Evolutionary conservation across 1,139 yeast species (phyloP).

Genomic region (Sugiyamaella neomexicana): DNA sequence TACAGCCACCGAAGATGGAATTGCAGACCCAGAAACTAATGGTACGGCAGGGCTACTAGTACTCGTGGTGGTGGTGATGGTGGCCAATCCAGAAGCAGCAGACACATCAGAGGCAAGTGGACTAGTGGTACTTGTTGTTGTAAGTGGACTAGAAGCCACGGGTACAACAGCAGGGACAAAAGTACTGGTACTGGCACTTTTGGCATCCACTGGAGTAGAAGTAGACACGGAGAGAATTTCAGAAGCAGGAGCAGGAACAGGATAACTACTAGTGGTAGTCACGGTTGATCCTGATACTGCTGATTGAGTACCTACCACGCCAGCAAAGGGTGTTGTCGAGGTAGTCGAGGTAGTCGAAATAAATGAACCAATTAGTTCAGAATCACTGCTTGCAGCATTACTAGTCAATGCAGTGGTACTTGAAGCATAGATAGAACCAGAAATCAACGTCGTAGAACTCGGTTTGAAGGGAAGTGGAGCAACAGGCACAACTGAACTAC

Average conservation of each 20-base stretch:
- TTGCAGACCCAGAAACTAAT: too few species aligned
- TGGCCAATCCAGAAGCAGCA: background rate
- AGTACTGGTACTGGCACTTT: background rate
- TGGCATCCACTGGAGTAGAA: too few species aligned
- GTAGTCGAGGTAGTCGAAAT: constrained; percentile 5
- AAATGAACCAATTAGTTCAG: background rate
- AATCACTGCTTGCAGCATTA: background rate
- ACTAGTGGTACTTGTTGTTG: background rate
- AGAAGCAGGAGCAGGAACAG: background rate
- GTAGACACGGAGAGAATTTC: background rate
- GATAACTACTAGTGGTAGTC: background rate
- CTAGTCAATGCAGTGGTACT: background rate
- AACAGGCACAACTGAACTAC: background rate
- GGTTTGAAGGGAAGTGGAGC: background rate
- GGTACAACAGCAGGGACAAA: constrained; percentile 8
- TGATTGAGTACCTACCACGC: background rate
- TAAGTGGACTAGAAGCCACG: constrained; percentile 15
- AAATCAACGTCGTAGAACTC: background rate
- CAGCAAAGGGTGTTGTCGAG: constrained; percentile 7
- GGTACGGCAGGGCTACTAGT: background rate
- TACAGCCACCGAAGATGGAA: too few species aligned
- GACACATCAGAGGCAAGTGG: constrained; percentile 16
- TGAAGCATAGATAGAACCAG: background rate
- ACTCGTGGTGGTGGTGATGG: background rate
- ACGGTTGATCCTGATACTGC: constrained; percentile 9